phyloP scores from a whole-genome alignment of 148 eudicot genomes.

The Chenopodium formosanum region DNA sequence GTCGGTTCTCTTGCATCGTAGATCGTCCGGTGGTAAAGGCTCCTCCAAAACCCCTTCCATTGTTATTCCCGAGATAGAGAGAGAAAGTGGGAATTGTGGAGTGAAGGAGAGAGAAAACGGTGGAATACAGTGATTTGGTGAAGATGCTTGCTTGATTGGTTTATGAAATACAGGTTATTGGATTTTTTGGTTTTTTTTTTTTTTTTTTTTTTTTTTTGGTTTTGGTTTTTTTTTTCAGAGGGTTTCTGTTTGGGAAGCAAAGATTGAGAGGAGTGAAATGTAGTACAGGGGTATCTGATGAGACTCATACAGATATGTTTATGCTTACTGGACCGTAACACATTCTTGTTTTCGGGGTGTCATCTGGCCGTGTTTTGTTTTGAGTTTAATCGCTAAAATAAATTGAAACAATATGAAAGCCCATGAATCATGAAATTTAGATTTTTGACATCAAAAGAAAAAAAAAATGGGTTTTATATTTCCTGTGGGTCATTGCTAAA shows the following conservation, averaged over 20 bases:
- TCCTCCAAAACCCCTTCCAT: constrained; percentile 5
- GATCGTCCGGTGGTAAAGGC: constrained; percentile 34
- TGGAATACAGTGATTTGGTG: neutral
- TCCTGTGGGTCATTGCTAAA: no score
- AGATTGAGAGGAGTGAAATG: neutral
- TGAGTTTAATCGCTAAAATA: no score
- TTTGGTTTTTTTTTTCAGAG: neutral
- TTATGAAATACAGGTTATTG: neutral
- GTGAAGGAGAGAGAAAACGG: constrained; percentile 1
- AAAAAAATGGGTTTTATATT: no score
- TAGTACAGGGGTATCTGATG: neutral
- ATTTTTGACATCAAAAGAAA: no score
- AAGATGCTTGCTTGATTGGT: neutral
- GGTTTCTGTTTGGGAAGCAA: neutral
- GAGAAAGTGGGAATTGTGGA: neutral
- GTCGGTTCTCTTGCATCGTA: constrained; percentile 34
- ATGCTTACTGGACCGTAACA: no score
- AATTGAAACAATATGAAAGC: no score
- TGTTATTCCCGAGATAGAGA: neutral
- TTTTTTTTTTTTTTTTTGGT: neutral
- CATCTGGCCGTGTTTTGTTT: no score
- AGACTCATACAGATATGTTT: neutral
- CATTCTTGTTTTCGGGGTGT: no score
- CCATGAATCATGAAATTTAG: no score
- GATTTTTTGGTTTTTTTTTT: neutral